Evolutionary conservation across 805 yeast species (phyloP).

Genomic region (Monosporozyma yasuniensis): DNA sequence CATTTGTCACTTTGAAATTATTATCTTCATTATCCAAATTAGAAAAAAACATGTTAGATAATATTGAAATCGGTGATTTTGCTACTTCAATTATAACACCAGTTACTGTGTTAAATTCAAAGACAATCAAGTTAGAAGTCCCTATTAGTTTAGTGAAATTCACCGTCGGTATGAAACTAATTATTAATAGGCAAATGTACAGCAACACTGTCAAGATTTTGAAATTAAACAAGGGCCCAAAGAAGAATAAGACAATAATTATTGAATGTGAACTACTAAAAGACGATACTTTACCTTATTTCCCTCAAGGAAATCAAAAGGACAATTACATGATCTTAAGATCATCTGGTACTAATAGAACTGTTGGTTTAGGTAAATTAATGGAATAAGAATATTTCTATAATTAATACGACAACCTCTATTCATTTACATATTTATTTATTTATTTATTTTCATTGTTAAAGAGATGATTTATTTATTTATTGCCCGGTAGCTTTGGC

Average conservation of each 20-base stretch:
- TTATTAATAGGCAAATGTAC: neutral
- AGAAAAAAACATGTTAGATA: constrained; percentile 1
- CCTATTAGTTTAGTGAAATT: neutral
- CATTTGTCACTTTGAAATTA: constrained; percentile 37
- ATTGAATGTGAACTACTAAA: neutral
- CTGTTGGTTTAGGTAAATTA: neutral
- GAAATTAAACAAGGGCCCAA: neutral
- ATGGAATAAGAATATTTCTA: neutral
- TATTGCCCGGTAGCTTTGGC: constrained; percentile 1
- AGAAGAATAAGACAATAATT: neutral
- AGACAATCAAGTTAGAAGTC: neutral
- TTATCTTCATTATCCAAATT: constrained; percentile 5
- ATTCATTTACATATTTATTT: neutral
- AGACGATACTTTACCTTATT: neutral
- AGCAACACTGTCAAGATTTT: neutral
- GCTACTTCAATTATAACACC: neutral
- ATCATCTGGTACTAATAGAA: neutral
- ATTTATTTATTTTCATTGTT: neutral
- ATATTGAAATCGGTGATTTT: neutral
- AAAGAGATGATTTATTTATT: neutral
- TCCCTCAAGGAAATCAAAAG: constrained; percentile 1
- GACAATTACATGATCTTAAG: neutral
- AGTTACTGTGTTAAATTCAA: neutral
- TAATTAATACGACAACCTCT: neutral
- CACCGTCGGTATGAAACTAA: neutral